Percentiles rank a stretch among this genome's conserved stretches.
Conservation (phyloP, 2,329 filamentous ascomycete genomes). For the Ceratocystis alfenasii region DNA sequence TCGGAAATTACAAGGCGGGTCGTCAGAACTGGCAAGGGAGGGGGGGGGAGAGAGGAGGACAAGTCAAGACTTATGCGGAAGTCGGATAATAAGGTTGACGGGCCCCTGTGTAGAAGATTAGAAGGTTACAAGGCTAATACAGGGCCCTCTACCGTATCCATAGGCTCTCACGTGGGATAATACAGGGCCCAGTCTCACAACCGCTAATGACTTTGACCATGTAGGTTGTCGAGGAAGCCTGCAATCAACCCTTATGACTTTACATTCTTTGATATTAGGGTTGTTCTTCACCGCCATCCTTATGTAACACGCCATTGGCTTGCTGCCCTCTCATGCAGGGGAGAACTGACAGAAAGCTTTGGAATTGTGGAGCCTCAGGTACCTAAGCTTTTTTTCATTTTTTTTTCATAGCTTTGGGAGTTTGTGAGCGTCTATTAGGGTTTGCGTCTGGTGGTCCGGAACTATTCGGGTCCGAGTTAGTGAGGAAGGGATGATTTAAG, state of each 20-base stretch:
- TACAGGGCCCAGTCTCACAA: background rate
- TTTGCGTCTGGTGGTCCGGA: background rate
- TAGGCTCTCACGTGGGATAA: background rate
- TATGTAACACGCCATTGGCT: conserved; percentile 10
- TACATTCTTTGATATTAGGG: background rate
- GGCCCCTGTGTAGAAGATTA: background rate
- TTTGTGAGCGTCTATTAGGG: background rate
- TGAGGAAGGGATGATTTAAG: background rate
- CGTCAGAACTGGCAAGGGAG: background rate
- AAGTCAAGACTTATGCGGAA: background rate
- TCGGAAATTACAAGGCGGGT: background rate
- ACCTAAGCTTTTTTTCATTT: background rate
- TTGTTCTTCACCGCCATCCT: background rate
- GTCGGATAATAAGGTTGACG: background rate
- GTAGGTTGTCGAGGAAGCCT: background rate
- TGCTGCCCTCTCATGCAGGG: conserved; percentile 5
- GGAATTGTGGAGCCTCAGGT: background rate
- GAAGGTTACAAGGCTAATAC: background rate
- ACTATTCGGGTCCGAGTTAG: background rate
- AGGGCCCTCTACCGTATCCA: background rate
- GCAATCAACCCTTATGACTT: background rate
- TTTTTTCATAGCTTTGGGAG: background rate
- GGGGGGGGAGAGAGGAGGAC: background rate
- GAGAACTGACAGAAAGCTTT: conserved; percentile 1
- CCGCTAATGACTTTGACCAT: background rate